phyloP scores from a whole-genome alignment of 306 rosid species.

The Rosa persica region DNA sequence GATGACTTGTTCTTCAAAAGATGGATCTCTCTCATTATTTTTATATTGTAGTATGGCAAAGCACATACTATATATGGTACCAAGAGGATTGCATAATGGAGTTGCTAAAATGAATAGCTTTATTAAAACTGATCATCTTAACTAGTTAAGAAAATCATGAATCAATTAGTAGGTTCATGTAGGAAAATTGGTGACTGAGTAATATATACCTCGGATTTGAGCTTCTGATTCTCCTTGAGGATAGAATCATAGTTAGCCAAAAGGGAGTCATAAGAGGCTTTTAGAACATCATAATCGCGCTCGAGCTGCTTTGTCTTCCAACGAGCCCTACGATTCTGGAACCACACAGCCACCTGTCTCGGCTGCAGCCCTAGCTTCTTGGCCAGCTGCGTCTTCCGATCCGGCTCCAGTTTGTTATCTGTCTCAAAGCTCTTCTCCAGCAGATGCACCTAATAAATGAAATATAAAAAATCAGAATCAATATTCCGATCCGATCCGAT shows the following conservation, averaged over 20 bases:
- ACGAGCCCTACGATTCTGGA: conserved; percentile 96
- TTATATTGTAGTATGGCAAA: background rate
- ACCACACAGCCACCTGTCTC: conserved; percentile 98
- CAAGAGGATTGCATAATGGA: background rate
- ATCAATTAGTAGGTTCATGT: background rate
- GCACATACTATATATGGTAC: too few species aligned
- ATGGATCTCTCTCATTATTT: too few species aligned
- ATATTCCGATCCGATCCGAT: background rate
- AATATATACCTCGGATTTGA: conserved; percentile 74
- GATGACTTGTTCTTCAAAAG: too few species aligned
- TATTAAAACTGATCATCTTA: background rate
- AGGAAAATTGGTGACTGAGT: background rate
- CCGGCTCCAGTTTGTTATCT: conserved; percentile 99
- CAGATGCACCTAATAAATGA: conserved; percentile 58
- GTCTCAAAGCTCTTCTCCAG: conserved; percentile 95
- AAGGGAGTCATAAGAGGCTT: conserved; percentile 78
- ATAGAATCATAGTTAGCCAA: conserved; percentile 61
- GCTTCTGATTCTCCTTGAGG: conserved; percentile 78
- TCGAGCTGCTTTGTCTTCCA: conserved; percentile 99
- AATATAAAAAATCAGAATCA: conserved; percentile 2
- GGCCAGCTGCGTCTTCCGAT: conserved; percentile 81
- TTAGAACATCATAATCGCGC: conserved; percentile 86
- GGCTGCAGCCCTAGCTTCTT: conserved; percentile 96
- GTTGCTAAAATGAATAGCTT: background rate
- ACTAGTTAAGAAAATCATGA: background rate